phyloP scores from a whole-genome alignment of 1,139 yeast genomes.

The Schizosaccharomyces versatilis region DNA sequence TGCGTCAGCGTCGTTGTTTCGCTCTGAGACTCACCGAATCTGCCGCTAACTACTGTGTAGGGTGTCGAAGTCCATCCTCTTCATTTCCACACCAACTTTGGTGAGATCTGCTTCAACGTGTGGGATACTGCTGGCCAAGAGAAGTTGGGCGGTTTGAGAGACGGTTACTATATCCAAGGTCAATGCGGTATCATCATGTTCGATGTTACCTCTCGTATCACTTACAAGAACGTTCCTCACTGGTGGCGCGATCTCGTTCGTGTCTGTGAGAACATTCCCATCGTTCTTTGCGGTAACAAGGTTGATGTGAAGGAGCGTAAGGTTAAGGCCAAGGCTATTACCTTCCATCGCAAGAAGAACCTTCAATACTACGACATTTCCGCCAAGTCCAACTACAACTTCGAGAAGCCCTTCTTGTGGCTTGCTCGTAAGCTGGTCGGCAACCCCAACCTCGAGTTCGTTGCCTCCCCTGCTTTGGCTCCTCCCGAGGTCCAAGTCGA shows the following conservation, averaged over 20 bases:
- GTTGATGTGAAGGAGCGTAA: constrained; percentile 99
- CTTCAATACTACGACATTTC: constrained; percentile 98
- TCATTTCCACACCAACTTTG: constrained; percentile 93
- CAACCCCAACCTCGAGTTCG: constrained; percentile 92
- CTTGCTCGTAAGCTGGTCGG: constrained; percentile 98
- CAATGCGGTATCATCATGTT: constrained; percentile 99
- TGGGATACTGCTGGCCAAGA: constrained; percentile 99
- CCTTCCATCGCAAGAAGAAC: constrained; percentile 96
- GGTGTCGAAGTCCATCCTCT: constrained; percentile 99
- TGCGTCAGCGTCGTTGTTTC: neutral
- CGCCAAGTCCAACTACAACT: constrained; percentile 98
- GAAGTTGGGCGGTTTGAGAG: constrained; percentile 98
- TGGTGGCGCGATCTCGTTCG: constrained; percentile 97
- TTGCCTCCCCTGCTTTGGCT: constrained; percentile 97
- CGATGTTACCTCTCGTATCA: constrained; percentile 97
- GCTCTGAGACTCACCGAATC: neutral
- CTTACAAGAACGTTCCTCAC: constrained; percentile 98
- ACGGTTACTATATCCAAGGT: constrained; percentile 96
- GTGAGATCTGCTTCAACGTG: constrained; percentile 91
- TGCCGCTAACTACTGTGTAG: neutral
- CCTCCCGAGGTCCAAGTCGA: constrained; percentile 99
- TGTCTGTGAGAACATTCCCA: constrained; percentile 98
- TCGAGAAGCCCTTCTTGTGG: constrained; percentile 99
- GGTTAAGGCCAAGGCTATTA: constrained; percentile 98
- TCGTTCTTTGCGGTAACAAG: constrained; percentile 96